phyloP scores from a whole-genome alignment of 495 filamentous ascomycete genomes.

The Paragyromitra xinjiangensis region DNA sequence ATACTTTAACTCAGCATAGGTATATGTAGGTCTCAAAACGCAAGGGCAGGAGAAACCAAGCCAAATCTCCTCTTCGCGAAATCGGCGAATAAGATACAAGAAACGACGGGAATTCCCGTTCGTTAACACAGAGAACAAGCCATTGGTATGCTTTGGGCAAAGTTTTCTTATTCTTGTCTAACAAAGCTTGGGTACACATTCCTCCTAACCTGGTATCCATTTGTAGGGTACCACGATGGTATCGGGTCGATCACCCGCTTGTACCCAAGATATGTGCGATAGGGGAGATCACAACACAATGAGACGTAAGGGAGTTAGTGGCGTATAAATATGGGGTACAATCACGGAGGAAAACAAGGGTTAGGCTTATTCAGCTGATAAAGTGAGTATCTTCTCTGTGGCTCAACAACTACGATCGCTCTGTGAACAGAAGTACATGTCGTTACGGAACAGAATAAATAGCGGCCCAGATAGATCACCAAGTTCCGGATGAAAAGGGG shows the following conservation, averaged over 20 bases:
- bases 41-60: not conserved
- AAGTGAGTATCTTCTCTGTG: not conserved
- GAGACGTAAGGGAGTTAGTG: not conserved
- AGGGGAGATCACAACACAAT: not conserved
- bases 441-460: no score
- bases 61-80: not conserved
- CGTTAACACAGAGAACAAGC: not conserved
- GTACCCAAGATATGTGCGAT: not conserved
- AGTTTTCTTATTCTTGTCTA: not conserved
- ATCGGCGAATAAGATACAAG: not conserved
- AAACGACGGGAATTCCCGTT: not conserved
- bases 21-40: conserved; percentile 3
- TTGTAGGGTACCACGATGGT: not conserved
- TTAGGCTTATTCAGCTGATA: not conserved
- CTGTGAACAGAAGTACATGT: no score
- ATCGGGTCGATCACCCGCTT: not conserved
- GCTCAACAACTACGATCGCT: not conserved
- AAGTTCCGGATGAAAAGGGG: no score
- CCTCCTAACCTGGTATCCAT: not conserved
- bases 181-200: not conserved
- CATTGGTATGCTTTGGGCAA: not conserved
- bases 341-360: not conserved
- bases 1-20: no score
- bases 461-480: no score
- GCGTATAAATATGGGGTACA: not conserved